Base-by-base conservation (phyloP, 78 protist genomes). In the Isochrysis galbana region DNA sequence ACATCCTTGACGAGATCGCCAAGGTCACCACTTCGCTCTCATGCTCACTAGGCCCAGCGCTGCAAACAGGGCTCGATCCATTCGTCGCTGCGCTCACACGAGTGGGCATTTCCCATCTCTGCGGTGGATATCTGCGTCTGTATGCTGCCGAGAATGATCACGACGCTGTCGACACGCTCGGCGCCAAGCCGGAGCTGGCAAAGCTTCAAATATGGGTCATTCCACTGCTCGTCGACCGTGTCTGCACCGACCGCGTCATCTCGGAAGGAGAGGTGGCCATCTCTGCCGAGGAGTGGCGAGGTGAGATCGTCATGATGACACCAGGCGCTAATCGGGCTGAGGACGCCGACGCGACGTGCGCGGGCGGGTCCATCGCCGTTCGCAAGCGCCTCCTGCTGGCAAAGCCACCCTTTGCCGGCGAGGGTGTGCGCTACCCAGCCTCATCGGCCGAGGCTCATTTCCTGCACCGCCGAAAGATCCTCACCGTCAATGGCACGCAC, bases 401-500 rank as follows among this genome's bases (percentile, higher is more conserved):
- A 7, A 21, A 25, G 54, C 45, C 44, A 5, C 89, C 89, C 89
- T 84, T 84, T 44, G 89, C 55, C 36, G 89, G 89, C 36, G 21
- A 21, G n/a, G 41, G 23, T 11, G 21, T 84, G 39, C 38, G 36
- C 7, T 29, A 17, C 54, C 36, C 89, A 39, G 89, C 19, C 22
- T 41, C 89, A 26, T 21, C 19, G 26, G 89, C 36, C 54, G 55
- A 84, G 44, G 89, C 89, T 5, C 36, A 44, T 7, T 84, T 41
- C 21, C 44, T 84, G 36, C 55, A 34, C 44, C 44, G 89, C 21
- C 89, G 89, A 29, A 84, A 84, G 48, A 39, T 84, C n/a, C 48
- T 84, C 54, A 34, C 44, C 26, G 89, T 84, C 48, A 84, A 84
- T 14, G 89, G 89, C 89, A 84, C 89, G 36, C 89, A 84, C 48